Evolutionary conservation across 768 basidiomycete genomes (phyloP).

Genomic region (Xanthoconium stramineum): DNA sequence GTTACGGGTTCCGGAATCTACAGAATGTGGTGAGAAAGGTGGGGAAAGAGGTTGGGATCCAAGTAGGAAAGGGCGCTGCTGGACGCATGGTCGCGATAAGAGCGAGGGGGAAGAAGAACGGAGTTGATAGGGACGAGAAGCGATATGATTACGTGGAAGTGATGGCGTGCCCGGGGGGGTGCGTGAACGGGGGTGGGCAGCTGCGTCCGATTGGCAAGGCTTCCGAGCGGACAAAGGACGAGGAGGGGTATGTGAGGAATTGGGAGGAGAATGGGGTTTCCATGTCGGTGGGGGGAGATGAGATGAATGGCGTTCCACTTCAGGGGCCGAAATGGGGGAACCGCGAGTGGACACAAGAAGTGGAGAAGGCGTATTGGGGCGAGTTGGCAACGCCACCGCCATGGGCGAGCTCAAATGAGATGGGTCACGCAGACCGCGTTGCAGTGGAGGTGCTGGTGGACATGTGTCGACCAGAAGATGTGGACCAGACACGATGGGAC

Average conservation of each 20-base stretch:
- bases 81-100: conserved; percentile 36
- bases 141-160: conserved; percentile 92
- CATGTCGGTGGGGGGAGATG: conserved; percentile 8
- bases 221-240: conserved; percentile 39
- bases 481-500: conserved; percentile 34
- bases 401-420: conserved; percentile 14
- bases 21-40: conserved; percentile 96
- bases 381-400: conserved; percentile 45
- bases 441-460: conserved; percentile 41
- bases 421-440: conserved; percentile 33
- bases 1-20: conserved; percentile 95
- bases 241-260: conserved; percentile 64
- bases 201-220: conserved; percentile 20
- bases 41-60: conserved; percentile 77
- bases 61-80: conserved; percentile 68
- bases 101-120: conserved; percentile 33
- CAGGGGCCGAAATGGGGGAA: conserved; percentile 71
- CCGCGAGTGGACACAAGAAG: conserved; percentile 75
- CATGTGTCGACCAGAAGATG: conserved; percentile 33
- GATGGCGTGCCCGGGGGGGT: conserved; percentile 98
- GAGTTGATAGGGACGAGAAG: conserved; percentile 35
- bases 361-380: conserved; percentile 84
- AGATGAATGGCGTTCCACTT: not conserved
- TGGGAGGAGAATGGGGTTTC: conserved; percentile 56
- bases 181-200: conserved; percentile 97